These are phyloP conservation scores for Naegleria lovaniensis DNA, from an alignment of 208 protist species.

Conservation along the genomic window DNA sequence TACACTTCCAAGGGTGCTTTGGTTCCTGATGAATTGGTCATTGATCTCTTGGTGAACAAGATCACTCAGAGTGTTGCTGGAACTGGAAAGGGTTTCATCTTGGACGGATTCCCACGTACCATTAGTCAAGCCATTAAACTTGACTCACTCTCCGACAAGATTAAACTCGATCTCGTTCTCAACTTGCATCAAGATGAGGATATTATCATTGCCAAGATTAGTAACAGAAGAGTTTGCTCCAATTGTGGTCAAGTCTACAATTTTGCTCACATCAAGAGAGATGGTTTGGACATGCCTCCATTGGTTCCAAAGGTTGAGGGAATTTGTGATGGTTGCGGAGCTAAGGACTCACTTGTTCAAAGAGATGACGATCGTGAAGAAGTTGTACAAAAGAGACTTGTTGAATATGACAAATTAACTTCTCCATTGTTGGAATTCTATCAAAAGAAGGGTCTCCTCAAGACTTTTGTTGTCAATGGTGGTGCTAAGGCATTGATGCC, in stretches of 20 bases:
- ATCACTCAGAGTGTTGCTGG: not conserved
- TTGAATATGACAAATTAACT: slow-evolving; percentile 56
- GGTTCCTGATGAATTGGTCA: slow-evolving; percentile 25
- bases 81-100: not conserved
- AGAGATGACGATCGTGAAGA: slow-evolving; percentile 59
- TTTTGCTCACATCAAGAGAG: slow-evolving; percentile 53
- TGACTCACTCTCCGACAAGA: slow-evolving; percentile 5
- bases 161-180: slow-evolving; percentile 62
- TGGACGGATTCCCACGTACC: slow-evolving; percentile 21
- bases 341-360: slow-evolving; percentile 54
- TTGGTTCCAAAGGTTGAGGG: slow-evolving; percentile 61
- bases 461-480: slow-evolving; percentile 61
- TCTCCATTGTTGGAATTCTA: slow-evolving; percentile 61
- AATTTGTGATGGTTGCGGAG: slow-evolving; percentile 67
- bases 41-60: not conserved
- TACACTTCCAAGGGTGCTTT: slow-evolving; percentile 2
- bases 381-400: slow-evolving; percentile 55
- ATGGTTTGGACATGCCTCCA: slow-evolving; percentile 67
- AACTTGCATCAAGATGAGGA: slow-evolving; percentile 63
- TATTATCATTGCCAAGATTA: slow-evolving; percentile 65
- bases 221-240: slow-evolving; percentile 57
- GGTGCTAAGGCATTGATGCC: slow-evolving; percentile 60
- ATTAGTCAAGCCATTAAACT: not conserved
- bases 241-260: slow-evolving; percentile 70
- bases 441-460: slow-evolving; percentile 50